A percentile compares a stretch with the other conserved stretches of the same genome.
These are phyloP conservation scores for Glutinoglossum americanum DNA, from an alignment of 495 filamentous ascomycete species.

Conservation along the genomic window DNA sequence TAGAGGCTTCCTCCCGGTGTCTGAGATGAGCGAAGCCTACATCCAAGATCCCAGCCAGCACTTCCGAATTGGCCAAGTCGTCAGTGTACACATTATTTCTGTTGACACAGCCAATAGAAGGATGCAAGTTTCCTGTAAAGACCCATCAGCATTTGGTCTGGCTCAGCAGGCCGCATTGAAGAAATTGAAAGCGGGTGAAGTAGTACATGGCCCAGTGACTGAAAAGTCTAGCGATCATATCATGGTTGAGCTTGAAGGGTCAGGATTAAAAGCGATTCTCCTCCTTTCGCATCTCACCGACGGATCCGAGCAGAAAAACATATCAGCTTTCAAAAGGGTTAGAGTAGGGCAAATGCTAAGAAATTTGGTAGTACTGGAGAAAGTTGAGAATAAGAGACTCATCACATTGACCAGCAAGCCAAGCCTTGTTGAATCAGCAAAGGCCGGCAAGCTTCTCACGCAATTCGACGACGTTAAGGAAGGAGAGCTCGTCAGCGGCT, in stretches of 20 bases:
- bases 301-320: conserved; percentile 51
- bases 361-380: conserved; percentile 68
- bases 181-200: conserved; percentile 41
- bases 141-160: conserved; percentile 50
- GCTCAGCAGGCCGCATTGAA: conserved; percentile 56
- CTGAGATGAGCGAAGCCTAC: conserved; percentile 93
- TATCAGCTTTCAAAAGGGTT: conserved; percentile 51
- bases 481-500: conserved; percentile 51
- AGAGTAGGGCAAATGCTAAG: conserved; percentile 58
- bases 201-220: conserved; percentile 56
- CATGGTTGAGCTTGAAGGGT: conserved; percentile 48
- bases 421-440: conserved; percentile 52
- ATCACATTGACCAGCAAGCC: conserved; percentile 62
- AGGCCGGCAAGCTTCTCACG: conserved; percentile 38
- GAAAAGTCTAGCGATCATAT: conserved; percentile 70
- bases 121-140: conserved; percentile 83
- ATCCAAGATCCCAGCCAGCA: conserved; percentile 77
- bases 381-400: conserved; percentile 46
- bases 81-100: conserved; percentile 64
- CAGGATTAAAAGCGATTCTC: conserved; percentile 51
- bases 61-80: conserved; percentile 73
- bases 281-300: conserved; percentile 62
- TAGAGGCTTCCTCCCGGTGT: conserved; percentile 68
- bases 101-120: conserved; percentile 48
- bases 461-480: conserved; percentile 47